phyloP scores from a whole-genome alignment of 2,329 filamentous ascomycete genomes.

The Fusarium citri region DNA sequence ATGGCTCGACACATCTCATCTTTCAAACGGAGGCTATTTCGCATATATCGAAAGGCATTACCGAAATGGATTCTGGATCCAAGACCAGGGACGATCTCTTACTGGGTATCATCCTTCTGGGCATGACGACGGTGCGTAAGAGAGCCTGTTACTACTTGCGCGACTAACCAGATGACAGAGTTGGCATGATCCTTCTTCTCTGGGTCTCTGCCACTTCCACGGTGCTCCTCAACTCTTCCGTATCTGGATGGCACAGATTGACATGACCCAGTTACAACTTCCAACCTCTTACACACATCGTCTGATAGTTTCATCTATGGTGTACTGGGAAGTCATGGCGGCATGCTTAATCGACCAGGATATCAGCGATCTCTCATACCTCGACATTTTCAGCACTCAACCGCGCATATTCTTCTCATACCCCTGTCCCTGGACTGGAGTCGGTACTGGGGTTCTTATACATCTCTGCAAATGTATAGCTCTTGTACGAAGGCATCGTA shows the following conservation, averaged over 20 bases:
- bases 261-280: not conserved
- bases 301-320: slow-evolving; percentile 27
- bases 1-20: not conserved
- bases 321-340: slow-evolving; percentile 36
- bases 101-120: slow-evolving; percentile 21
- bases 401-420: not conserved
- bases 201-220: slow-evolving; percentile 21
- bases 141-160: fast-evolving
- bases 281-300: not conserved
- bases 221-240: slow-evolving; percentile 26
- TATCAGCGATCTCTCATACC: slow-evolving; percentile 9
- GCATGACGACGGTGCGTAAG: slow-evolving; percentile 32
- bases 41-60: not conserved
- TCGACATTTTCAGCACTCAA: slow-evolving; percentile 8
- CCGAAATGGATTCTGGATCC: not conserved
- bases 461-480: slow-evolving; percentile 5
- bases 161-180: not conserved
- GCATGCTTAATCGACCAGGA: slow-evolving; percentile 32
- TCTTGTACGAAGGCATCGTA: not conserved
- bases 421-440: slow-evolving; percentile 31
- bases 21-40: slow-evolving; percentile 37
- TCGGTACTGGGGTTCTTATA: slow-evolving; percentile 19
- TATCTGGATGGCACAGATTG: slow-evolving; percentile 10
- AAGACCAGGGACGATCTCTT: slow-evolving; percentile 9
- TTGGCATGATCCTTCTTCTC: slow-evolving; percentile 26